These are phyloP conservation scores for Umbelopsis vinacea DNA, from an alignment of 192 early-diverging fungal species.

Conservation along the genomic window DNA sequence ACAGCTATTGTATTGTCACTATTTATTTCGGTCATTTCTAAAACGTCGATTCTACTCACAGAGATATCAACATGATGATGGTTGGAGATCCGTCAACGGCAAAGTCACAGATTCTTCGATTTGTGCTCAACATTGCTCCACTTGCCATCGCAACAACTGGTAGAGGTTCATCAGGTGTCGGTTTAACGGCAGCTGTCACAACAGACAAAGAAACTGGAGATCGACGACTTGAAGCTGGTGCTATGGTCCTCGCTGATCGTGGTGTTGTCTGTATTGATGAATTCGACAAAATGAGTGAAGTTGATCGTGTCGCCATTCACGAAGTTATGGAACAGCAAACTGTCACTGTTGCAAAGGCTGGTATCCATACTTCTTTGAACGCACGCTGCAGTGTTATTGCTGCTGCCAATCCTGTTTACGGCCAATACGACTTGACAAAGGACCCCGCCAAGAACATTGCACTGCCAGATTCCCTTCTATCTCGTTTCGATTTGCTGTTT, in stretches of 20 bases:
- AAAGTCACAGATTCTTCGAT: slow-evolving; percentile 98
- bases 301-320: slow-evolving; percentile 98
- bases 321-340: slow-evolving; percentile 99
- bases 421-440: slow-evolving; percentile 88
- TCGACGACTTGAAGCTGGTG: slow-evolving; percentile 92
- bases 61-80: slow-evolving; percentile 98
- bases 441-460: slow-evolving; percentile 94
- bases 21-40: background rate
- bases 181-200: slow-evolving; percentile 96
- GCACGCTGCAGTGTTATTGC: slow-evolving; percentile 96
- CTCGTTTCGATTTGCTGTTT: slow-evolving; percentile 98
- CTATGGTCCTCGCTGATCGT: slow-evolving; percentile 97
- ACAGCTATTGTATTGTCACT: background rate
- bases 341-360: slow-evolving; percentile 95
- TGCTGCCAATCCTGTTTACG: slow-evolving; percentile 95
- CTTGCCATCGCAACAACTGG: slow-evolving; percentile 97
- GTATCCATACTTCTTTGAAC: slow-evolving; percentile 98
- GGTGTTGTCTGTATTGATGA: slow-evolving; percentile 99
- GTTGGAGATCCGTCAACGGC: slow-evolving; percentile 99
- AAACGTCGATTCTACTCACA: slow-evolving; percentile 31
- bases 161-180: slow-evolving; percentile 94
- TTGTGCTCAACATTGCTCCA: slow-evolving; percentile 93
- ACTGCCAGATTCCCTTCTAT: slow-evolving; percentile 92
- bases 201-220: slow-evolving; percentile 96
- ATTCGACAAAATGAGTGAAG: slow-evolving; percentile 99